A percentile compares a stretch with the other conserved stretches of the same genome.
phyloP scores from a whole-genome alignment of 2,329 filamentous ascomycete genomes.

The Ophiosphaerella narmari region DNA sequence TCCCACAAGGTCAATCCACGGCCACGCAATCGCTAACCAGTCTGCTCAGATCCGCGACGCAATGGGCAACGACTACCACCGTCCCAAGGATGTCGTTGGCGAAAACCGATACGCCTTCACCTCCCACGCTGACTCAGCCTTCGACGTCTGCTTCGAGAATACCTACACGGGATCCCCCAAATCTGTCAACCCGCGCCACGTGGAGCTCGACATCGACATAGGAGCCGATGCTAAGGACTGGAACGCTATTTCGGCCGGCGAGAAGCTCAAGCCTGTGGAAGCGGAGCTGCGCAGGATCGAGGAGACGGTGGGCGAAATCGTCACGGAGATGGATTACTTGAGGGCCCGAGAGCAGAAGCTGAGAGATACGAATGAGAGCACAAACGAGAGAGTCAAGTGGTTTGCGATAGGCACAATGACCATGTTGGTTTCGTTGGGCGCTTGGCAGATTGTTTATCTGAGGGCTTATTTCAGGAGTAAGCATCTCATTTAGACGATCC shows the following conservation, averaged over 20 bases:
- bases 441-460: slow-evolving; percentile 97
- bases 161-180: slow-evolving; percentile 59
- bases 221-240: slow-evolving; percentile 98
- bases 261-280: slow-evolving; percentile 98
- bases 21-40: not conserved
- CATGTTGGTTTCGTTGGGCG: slow-evolving; percentile 85
- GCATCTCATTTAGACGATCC: slow-evolving; percentile 53
- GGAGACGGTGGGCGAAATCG: slow-evolving; percentile 86
- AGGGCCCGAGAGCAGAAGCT: slow-evolving; percentile 89
- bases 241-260: slow-evolving; percentile 91
- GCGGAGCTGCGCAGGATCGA: slow-evolving; percentile 91
- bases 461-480: slow-evolving; percentile 82
- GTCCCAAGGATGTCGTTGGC: slow-evolving; percentile 86
- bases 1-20: not conserved
- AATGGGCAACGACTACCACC: slow-evolving; percentile 93
- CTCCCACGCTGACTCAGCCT: slow-evolving; percentile 85
- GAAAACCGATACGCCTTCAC: slow-evolving; percentile 95
- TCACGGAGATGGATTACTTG: slow-evolving; percentile 95
- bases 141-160: slow-evolving; percentile 97
- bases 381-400: slow-evolving; percentile 98
- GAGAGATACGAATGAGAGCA: slow-evolving; percentile 98
- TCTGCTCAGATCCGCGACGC: slow-evolving; percentile 81
- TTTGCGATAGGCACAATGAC: slow-evolving; percentile 94
- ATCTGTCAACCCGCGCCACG: slow-evolving; percentile 61
- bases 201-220: slow-evolving; percentile 95